Evolutionary conservation across 2,329 filamentous ascomycete species (phyloP).

Genomic region (Xylariaceae sp.): DNA sequence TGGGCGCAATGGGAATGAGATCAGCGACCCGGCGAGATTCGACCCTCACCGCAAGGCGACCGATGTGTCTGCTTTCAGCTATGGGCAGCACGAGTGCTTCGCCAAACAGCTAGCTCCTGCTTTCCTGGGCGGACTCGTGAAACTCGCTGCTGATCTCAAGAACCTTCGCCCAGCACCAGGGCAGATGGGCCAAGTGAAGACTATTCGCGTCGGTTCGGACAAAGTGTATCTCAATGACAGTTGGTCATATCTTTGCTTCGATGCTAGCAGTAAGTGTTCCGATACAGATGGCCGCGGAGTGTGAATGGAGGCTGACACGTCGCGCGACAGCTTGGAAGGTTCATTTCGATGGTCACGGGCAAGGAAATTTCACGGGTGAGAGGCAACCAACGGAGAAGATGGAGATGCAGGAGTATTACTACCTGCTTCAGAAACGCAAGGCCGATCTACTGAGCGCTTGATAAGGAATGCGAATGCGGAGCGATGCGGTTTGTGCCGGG

Average conservation of each 20-base stretch:
- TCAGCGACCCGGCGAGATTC: constrained; percentile 38
- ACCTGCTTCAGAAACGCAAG: constrained; percentile 32
- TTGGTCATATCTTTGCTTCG: constrained; percentile 43
- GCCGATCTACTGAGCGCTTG: constrained; percentile 17
- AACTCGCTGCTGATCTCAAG: constrained; percentile 40
- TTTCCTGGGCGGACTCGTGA: constrained; percentile 40
- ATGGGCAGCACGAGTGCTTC: constrained; percentile 45
- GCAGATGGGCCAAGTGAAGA: constrained; percentile 43
- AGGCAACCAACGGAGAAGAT: constrained; percentile 19
- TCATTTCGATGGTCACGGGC: constrained; percentile 38
- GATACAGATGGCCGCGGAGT: background rate
- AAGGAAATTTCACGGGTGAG: constrained; percentile 32
- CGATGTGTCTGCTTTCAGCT: constrained; percentile 41
- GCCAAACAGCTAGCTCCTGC: constrained; percentile 38
- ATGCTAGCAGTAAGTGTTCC: constrained; percentile 41
- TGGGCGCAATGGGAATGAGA: constrained; percentile 35
- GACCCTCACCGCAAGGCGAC: constrained; percentile 38
- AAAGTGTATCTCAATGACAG: constrained; percentile 45
- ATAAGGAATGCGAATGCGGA: too few species aligned
- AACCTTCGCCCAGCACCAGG: constrained; percentile 43
- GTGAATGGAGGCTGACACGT: constrained; percentile 12
- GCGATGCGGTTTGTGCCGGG: background rate
- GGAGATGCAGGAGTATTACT: constrained; percentile 34
- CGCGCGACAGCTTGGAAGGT: constrained; percentile 32
- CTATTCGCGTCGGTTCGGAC: constrained; percentile 36